These are phyloP conservation scores for Strigomonas oncopelti DNA, from an alignment of 208 protist species.

Conservation along the genomic window DNA sequence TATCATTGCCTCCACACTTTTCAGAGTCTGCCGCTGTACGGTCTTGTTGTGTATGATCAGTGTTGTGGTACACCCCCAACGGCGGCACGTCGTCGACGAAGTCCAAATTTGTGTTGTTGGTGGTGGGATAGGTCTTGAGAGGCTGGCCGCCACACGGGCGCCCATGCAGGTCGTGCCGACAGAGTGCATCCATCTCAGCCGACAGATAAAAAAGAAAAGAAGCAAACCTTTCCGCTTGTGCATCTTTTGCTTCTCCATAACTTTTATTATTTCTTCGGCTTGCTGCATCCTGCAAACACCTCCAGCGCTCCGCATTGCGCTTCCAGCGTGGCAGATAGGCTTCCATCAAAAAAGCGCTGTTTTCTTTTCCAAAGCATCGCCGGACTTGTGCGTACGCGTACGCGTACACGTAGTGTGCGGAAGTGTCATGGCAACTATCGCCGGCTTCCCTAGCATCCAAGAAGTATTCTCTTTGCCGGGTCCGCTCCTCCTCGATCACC, in stretches of 20 bases:
- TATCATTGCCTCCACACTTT: too few species aligned
- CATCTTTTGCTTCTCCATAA: too few species aligned
- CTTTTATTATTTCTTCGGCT: too few species aligned
- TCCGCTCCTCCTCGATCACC: background rate
- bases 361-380: background rate
- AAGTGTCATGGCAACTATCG: too few species aligned
- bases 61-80: background rate
- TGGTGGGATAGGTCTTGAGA: too few species aligned
- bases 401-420: background rate
- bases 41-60: background rate
- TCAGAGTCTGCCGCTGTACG: too few species aligned
- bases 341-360: background rate
- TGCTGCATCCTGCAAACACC: too few species aligned
- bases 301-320: background rate
- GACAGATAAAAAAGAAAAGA: background rate
- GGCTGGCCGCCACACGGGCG: too few species aligned
- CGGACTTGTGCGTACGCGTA: background rate
- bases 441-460: background rate
- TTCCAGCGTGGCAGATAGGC: background rate
- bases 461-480: background rate
- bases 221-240: too few species aligned
- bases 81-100: background rate
- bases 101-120: too few species aligned
- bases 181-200: background rate
- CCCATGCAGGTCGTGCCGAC: background rate